Base-by-base conservation (phyloP, 2,329 filamentous ascomycete genomes). In the Didymella keratinophila region DNA sequence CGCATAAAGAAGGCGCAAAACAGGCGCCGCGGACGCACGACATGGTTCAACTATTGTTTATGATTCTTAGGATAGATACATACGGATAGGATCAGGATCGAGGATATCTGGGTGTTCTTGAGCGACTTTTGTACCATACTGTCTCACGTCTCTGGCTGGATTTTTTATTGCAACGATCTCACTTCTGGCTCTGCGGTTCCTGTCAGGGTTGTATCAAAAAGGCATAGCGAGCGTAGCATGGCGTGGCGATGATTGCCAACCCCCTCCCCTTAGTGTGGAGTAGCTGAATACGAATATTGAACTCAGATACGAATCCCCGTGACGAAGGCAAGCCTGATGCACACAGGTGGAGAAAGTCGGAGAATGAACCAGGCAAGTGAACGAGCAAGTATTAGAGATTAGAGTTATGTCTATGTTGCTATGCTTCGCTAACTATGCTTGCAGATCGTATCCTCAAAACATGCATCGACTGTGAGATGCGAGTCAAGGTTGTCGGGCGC, bases 241-340 rank as follows among this genome's bases (percentile, higher is more conserved):
- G 36, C 52, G 37, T 46, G 23, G 51, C 56, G 51, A 44, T 25
- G 37, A 45, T 53, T 53, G 55, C 55, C 55, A 49, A 49, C 28
- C 27, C 56, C 52, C 56, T 59, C 56, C 56, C 45, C 56, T 55
- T 59, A 34, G 32, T 34, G 56, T 43, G 30, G 46, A 54, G 50
- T 39, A 50, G 20, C 30, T 30, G 39, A 50, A 49, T 36, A 39
- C n/a, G 39, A 43, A 49, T 10, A 27, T 14, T 28, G 21, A 20
- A 49, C 2, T 48, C 11, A 27, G 11, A 41, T 11, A 14, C 20
- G 11, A 12, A 1, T 7, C 6, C 9, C 14, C 2, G 37, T 41
- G 37, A 7, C 10, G 11, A 23, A 23, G 20, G 20, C 37, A 23
- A 14, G 37, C 6, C 9, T 32, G 30, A 32, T 9, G 36, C 6